These are phyloP conservation scores for Rhizopogon sp. DNA, from an alignment of 768 basidiomycete species.

Conservation along the genomic window DNA sequence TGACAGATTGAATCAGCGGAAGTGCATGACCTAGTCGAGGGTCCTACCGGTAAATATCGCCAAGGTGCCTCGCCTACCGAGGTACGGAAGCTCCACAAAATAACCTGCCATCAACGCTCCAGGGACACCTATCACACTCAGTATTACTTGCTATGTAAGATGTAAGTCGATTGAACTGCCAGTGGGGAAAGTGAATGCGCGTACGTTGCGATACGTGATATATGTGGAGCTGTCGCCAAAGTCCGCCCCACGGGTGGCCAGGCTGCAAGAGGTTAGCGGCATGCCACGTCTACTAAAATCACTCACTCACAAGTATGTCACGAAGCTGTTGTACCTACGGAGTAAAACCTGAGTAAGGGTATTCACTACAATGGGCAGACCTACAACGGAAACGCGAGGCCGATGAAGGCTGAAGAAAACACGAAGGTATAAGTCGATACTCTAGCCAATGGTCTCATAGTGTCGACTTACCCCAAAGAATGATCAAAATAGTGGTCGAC, in stretches of 20 bases:
- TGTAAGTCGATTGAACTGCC: neutral
- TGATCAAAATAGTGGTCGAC: conserved; percentile 46
- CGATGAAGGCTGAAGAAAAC: conserved; percentile 53
- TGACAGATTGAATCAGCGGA: neutral
- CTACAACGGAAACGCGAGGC: conserved; percentile 68
- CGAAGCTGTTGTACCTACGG: conserved; percentile 44
- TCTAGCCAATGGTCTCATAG: neutral
- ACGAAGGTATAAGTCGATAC: neutral
- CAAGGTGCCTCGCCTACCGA: conserved; percentile 53
- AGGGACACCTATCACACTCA: conserved; percentile 53
- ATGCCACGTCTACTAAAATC: neutral
- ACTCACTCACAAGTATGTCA: conserved; percentile 50
- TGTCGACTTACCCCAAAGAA: conserved; percentile 42
- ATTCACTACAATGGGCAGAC: conserved; percentile 6
- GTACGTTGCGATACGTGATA: conserved; percentile 70
- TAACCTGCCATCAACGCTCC: conserved; percentile 53
- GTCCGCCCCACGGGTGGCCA: conserved; percentile 58
- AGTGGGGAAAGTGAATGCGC: neutral
- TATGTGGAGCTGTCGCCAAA: conserved; percentile 68
- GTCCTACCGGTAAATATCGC: conserved; percentile 42
- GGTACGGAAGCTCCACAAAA: conserved; percentile 42
- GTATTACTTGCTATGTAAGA: conserved; percentile 43
- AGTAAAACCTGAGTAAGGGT: neutral
- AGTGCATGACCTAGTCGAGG: neutral
- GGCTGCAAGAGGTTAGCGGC: conserved; percentile 30